These are phyloP conservation scores for Schwanniomyces occidentalis DNA, from an alignment of 805 yeast species.

Conservation along the genomic window DNA sequence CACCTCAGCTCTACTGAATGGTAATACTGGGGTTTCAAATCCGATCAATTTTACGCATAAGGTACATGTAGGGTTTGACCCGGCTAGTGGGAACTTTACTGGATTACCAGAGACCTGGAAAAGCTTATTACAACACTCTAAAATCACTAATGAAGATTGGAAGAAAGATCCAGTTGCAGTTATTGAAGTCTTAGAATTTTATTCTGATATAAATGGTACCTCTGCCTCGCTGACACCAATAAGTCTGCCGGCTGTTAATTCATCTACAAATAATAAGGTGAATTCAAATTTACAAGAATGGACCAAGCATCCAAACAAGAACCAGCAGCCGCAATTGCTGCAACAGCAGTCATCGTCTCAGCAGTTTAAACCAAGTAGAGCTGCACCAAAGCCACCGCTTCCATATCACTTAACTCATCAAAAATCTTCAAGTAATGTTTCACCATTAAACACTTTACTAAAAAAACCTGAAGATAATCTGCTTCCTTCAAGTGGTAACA, in stretches of 20 bases:
- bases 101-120: slow-evolving; percentile 62
- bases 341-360: slow-evolving; percentile 4
- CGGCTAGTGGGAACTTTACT: slow-evolving; percentile 61
- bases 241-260: slow-evolving; percentile 22
- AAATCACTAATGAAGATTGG: slow-evolving; percentile 62
- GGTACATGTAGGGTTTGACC: slow-evolving; percentile 87
- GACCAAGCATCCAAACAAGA: slow-evolving; percentile 29
- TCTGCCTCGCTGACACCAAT: slow-evolving; percentile 29
- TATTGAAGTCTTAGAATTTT: slow-evolving; percentile 59
- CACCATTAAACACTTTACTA: slow-evolving; percentile 37
- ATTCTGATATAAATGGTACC: slow-evolving; percentile 48
- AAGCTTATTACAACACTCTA: slow-evolving; percentile 54
- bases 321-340: slow-evolving; percentile 5
- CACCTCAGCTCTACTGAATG: slow-evolving; percentile 15
- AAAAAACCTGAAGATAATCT: slow-evolving; percentile 19
- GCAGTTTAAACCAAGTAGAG: slow-evolving; percentile 36
- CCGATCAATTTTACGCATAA: slow-evolving; percentile 95
- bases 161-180: slow-evolving; percentile 65
- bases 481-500: too few species aligned
- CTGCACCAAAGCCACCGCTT: slow-evolving; percentile 45
- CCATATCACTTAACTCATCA: slow-evolving; percentile 36
- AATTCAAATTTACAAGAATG: slow-evolving; percentile 37
- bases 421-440: slow-evolving; percentile 15
- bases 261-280: slow-evolving; percentile 13
- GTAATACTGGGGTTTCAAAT: slow-evolving; percentile 64